These are phyloP conservation scores for Thinopyrum elongatum DNA, from an alignment of 176 grass and related monocot species.

Conservation along the genomic window DNA sequence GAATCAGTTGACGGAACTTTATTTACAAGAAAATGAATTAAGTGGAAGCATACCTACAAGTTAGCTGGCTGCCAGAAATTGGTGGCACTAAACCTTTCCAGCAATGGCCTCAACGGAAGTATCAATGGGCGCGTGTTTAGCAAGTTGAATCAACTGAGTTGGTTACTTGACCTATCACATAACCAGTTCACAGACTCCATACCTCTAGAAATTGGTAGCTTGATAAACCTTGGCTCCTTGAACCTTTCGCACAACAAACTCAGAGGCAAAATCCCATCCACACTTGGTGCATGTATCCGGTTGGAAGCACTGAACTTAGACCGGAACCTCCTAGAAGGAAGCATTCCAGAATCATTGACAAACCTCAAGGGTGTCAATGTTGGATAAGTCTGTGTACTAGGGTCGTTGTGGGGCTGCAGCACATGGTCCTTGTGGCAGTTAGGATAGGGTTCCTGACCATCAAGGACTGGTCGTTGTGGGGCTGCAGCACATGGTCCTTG, in stretches of 20 bases:
- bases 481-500: too few species aligned
- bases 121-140: background rate
- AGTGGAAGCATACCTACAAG: background rate
- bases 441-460: too few species aligned
- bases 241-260: background rate
- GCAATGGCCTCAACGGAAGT: background rate
- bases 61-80: background rate
- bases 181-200: background rate
- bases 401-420: too few species aligned
- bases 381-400: too few species aligned
- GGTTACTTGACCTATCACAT: background rate
- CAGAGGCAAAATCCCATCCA: background rate
- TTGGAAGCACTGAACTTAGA: background rate
- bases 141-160: background rate
- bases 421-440: too few species aligned
- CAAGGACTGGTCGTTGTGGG: too few species aligned
- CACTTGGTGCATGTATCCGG: background rate
- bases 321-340: background rate
- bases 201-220: background rate
- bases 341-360: background rate
- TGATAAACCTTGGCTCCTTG: constrained; percentile 2
- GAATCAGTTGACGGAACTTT: background rate
- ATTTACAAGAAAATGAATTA: background rate
- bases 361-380: background rate
- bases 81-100: background rate